Evolutionary conservation across 2,329 filamentous ascomycete species (phyloP), one percentile per base, ranked within the genome.

Genomic region (Aureobasidium lini): DNA sequence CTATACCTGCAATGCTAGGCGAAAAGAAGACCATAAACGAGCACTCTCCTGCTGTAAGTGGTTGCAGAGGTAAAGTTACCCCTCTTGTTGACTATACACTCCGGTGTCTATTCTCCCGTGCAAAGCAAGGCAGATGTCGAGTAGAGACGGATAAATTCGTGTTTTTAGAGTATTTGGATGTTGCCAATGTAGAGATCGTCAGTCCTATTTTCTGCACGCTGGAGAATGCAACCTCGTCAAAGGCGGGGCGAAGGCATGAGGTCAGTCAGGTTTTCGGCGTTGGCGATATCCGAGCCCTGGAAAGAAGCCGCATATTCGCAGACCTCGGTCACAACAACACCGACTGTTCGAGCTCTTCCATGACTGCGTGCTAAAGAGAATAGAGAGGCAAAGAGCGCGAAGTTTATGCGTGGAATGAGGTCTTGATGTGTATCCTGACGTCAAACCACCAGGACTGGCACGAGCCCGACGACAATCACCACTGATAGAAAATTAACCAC

Each of bases 141-240:
- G n/a, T 7, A 4, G 34, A 10, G 10, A 54, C 52, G 52, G 52
- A 42, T 56, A 56, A 56, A 56, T 56, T 46, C 28, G 28, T 42
- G 37, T 29, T 23, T 39, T 42, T 31, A 53, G 29, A 43, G 29
- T 32, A 31, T 36, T 18, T 23, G 52, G 43, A 52, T 4, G 15
- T 18, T 32, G 50, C 37, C 28, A 32, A 15, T n/a, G 37, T 46
- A 37, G 39, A 56, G 52, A 56, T 56, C 52, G 40, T 36, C 52
- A 31, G 36, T 16, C 9, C 23, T n/a, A n/a, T 28, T 29, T 54
- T 44, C 31, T 46, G 40, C 39, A 34, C 28, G 43, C 39, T 23
- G 50, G 32, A 11, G 40, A 42, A 46, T 56, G 40, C 31, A 56
- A 56, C 52, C 39, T 56, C 52, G 31, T 23, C 3, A 37, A 46